Evolutionary conservation across 805 yeast species (phyloP), one percentile per base, ranked within the genome.

Genomic region (Diddensiella santjacobensis): DNA sequence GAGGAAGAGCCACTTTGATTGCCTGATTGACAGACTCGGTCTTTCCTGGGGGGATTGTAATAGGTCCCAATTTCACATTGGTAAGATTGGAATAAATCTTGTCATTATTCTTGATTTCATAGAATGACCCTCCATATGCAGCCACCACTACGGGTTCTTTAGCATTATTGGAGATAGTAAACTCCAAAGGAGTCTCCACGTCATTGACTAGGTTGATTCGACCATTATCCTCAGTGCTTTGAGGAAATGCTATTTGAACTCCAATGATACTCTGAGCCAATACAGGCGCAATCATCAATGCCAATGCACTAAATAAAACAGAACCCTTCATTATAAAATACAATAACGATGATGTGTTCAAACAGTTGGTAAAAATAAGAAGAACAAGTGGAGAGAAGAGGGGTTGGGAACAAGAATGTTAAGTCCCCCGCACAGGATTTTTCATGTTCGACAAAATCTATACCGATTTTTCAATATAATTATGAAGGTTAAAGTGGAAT

Each of bases 61-160:
- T 51, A 15, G 89, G 87, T 13, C 85, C 90, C 47, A 84, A 65
- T 47, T 77, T 71, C 43, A 80, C 76, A 45, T 79, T 76, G 22
- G 93, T 79, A 62, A 87, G 71, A 63, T 86, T 85, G 41, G 58
- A 40, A 41, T 48, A 52, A 31, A 52, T 39, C 40, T 43, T 46
- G 40, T 45, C 50, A 4, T 42, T 24, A 44, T 43, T 41, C 44
- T 53, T 45, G 40, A 36, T 42, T 40, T 53, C 52, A 50, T 46
- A 49, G 52, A 61, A 44, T 29, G 55, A 26, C 41, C 62, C 58
- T 22, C 56, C 58, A 36, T 51, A 45, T 11, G 54, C 62, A 0
- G 55, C 58, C 36, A 63, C 45, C 13, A 50, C 45, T 29, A 57
- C 47, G 4, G 60, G 43, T 20, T 44, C 54, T 10, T 44, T 40